Evolutionary conservation across 78 protist species (phyloP), one percentile per base, ranked within the genome.

Genomic region (Speleostelium caveatum): DNA sequence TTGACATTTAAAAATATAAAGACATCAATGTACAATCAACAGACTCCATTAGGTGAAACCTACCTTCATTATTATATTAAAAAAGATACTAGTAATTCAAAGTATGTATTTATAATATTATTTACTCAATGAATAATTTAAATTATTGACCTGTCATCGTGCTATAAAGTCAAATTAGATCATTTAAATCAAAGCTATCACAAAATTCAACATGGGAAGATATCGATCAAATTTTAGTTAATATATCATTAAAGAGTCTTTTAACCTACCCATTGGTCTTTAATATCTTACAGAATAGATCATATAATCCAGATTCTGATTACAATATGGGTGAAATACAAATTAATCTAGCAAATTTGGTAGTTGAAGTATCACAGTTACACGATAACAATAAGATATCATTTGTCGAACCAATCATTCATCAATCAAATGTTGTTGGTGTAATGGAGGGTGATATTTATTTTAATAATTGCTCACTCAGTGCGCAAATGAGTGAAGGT

Each of bases 401-500:
- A 21, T 83, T 83, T 35, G 72, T 83, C 10, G 91, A 83, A 32
- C 91, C 91, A 67, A 83, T 83, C 56, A 38, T 83, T 4, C 35
- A 60, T 32, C 77, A 69, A 55, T 30, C 67, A 5, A 61, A 30
- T 38, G 73, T 83, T 1, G 91, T 83, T 21, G 91, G 91, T 69
- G 56, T 71, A 16, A 26, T 83, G 38, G 80, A 83, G 45, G 91
- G 91, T 69, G 91, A 83, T 6, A 45, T 83, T 16, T 79, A 65
- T 56, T 69, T 83, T 66, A 49, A 56, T n/a, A 83, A 69, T 69
- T 77, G 45, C 32, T 74, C 80, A 56, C 53, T 36, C n/a, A 32
- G 14, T 21, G 26, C 65, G 28, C 91, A 83, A 42, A 68, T 83
- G 76, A 12, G n/a, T 16, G 72, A 41, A 45, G 75, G 79, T 60